Conservation (phyloP, 148 eudicot species). For the Polygonum aviculare region DNA sequence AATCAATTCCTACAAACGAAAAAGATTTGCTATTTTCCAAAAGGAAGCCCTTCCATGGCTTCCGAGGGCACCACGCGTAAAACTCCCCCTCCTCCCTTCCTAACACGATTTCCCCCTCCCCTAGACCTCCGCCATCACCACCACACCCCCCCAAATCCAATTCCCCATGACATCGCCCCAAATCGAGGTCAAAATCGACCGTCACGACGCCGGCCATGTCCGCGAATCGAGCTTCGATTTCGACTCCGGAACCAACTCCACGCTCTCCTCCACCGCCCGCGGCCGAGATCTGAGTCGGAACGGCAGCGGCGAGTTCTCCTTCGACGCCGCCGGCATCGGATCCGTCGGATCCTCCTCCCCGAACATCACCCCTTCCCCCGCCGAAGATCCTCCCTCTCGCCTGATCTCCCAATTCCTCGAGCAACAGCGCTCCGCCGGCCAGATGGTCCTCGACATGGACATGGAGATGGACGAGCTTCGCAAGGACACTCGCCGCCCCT, state of each 20-base stretch:
- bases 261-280: not conserved
- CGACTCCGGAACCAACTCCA: not conserved
- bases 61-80: not conserved
- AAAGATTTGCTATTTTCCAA: not conserved
- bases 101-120: not conserved
- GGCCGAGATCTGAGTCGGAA: not conserved
- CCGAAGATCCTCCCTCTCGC: constrained; percentile 7
- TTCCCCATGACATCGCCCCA: not conserved
- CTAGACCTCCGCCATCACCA: not conserved
- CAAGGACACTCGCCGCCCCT: not conserved
- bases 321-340: not conserved
- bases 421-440: not conserved
- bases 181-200: not conserved
- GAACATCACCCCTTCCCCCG: not conserved
- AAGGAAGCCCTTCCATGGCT: not conserved
- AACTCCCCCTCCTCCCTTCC: not conserved
- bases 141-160: not conserved
- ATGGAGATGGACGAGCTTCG: constrained; percentile 9
- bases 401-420: constrained; percentile 6
- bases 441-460: constrained; percentile 3
- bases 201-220: not conserved
- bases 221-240: constrained; percentile 2
- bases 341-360: not conserved
- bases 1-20: not conserved
- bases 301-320: not conserved